Evolutionary conservation across 192 early-diverging fungal species (phyloP), one percentile per base, ranked within the genome.

Genomic region (Podila clonocystis): DNA sequence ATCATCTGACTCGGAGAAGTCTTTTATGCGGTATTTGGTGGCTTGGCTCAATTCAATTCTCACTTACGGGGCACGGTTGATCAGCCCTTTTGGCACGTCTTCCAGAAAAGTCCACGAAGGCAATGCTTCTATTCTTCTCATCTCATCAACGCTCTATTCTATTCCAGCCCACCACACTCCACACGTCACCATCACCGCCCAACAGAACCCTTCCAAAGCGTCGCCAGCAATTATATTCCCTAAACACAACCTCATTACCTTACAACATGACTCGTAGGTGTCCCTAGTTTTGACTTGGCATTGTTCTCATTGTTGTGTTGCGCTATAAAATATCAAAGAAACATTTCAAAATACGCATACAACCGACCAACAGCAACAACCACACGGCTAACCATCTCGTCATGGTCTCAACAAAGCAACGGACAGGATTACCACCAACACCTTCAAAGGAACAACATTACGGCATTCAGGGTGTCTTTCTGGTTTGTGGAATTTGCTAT

Each of bases 191-290:
- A 55, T 24, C 52, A 22, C 6, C n/a, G n/a, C 50, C 0, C 50
- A 52, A 5, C 52, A 55, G 24, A 55, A 55, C n/a, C 9, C 52
- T 4, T n/a, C 41, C 15, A 45, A 45, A 24, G 52, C 50, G 19
- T 22, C 52, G 8, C 26, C 52, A 22, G n/a, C 52, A 24, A 7
- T n/a, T 9, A 0, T 55, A n/a, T 24, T 55, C 52, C 52, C 9
- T 2, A 55, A 24, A n/a, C 52, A 55, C 52, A 12, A 55, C 20
- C 12, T 55, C n/a, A 24, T 26, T 24, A 24, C n/a, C 9, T n/a
- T 55, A 55, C 41, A 55, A 55, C 52, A 55, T 55, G 52, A 55
- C 52, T 55, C 52, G 52, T 55, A 55, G 52, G 52, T 55, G 52
- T 55, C 52, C 9, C 4, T 55, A 24, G 52, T 55, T 20, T 22